A percentile compares a stretch with the other conserved stretches of the same genome.
Evolutionary conservation across 2,329 filamentous ascomycete species (phyloP).

Genomic region (Alternaria infectoria): DNA sequence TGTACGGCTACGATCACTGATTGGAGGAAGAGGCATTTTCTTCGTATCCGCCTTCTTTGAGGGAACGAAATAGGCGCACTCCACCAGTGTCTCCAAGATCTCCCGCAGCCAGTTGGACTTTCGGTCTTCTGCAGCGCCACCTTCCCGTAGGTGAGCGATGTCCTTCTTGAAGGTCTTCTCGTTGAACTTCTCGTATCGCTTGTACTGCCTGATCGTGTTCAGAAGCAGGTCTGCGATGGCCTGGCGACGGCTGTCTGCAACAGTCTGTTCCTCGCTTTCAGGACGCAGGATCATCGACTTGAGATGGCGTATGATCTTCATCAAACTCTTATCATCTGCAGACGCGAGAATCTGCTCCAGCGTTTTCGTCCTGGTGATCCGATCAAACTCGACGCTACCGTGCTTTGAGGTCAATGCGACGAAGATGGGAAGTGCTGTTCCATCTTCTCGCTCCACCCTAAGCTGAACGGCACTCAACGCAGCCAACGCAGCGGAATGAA

Average conservation of each 20-base stretch:
- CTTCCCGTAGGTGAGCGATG: slow-evolving; percentile 2
- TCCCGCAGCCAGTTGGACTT: slow-evolving; percentile 50
- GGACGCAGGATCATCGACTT: slow-evolving; percentile 55
- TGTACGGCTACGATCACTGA: slow-evolving; percentile 56
- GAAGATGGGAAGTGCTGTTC: slow-evolving; percentile 66
- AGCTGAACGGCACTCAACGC: slow-evolving; percentile 74
- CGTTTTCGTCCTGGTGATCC: slow-evolving; percentile 83
- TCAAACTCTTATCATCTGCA: slow-evolving; percentile 58
- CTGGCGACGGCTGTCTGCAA: slow-evolving; percentile 55
- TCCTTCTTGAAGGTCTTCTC: slow-evolving; percentile 43
- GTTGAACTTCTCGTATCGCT: slow-evolving; percentile 30
- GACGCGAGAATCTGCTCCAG: slow-evolving; percentile 74
- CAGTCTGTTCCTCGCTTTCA: slow-evolving; percentile 52
- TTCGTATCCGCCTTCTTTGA: slow-evolving; percentile 39
- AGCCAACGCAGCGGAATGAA: slow-evolving; percentile 75
- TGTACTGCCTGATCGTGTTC: slow-evolving; percentile 55
- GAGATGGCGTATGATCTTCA: slow-evolving; percentile 60
- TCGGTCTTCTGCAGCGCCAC: slow-evolving; percentile 6
- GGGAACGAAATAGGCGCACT: slow-evolving; percentile 58
- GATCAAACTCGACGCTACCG: slow-evolving; percentile 81
- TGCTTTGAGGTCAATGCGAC: slow-evolving; percentile 71
- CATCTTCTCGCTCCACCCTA: slow-evolving; percentile 64
- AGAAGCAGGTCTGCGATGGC: slow-evolving; percentile 61
- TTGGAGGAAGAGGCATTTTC: slow-evolving; percentile 50
- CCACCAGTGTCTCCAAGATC: slow-evolving; percentile 54